Base-by-base conservation (phyloP, 192 early-diverging fungal species). In the Thamnidium elegans region DNA sequence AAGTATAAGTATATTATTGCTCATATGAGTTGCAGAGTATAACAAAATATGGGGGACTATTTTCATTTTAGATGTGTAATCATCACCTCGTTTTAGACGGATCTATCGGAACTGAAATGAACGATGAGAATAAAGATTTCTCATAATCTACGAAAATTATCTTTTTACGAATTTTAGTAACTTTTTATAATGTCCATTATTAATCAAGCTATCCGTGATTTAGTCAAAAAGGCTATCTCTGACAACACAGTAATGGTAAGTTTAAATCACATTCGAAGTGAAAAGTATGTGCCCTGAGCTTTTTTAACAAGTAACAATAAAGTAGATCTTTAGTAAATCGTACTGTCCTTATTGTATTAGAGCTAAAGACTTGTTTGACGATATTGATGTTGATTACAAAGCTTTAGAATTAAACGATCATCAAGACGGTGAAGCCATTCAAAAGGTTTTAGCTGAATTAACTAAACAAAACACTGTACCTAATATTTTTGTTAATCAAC, bases 291-390 rank as follows among this genome's bases (percentile, higher is more conserved):
- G 64, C 74, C 56, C 9, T 42, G 17, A 8, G 3, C 7, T 6
- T 42, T n/a, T 1, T 26, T 46, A 9, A 30, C 13, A 3, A 17
- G 4, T 39, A 10, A 36, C 1, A 4, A 19, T 5, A 20, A 3
- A 43, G 7, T 73, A 79, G 83, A 86, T 94, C 59, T 93, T 93
- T 66, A 87, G 87, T 58, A 95, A 88, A 58, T 80, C 79, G 26
- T 85, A 81, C 55, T 91, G 87, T 66, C 85, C 86, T 8, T 91
- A 79, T 62, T 88, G 84, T 63, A 55, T 68, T n/a, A 69, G 74
- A 1, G 82, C 85, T 42, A 83, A 87, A 71, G 66, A 73, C 15
- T 67, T 80, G 21, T 78, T 90, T 52, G 79, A 78, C 6, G 74
- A 82, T 50, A 59, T 76, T 11, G 62, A 77, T 6, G 76, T 86